These are phyloP conservation scores for Chlorella sp. DNA, from an alignment of 139 green algal genomes.

Conservation along the genomic window DNA sequence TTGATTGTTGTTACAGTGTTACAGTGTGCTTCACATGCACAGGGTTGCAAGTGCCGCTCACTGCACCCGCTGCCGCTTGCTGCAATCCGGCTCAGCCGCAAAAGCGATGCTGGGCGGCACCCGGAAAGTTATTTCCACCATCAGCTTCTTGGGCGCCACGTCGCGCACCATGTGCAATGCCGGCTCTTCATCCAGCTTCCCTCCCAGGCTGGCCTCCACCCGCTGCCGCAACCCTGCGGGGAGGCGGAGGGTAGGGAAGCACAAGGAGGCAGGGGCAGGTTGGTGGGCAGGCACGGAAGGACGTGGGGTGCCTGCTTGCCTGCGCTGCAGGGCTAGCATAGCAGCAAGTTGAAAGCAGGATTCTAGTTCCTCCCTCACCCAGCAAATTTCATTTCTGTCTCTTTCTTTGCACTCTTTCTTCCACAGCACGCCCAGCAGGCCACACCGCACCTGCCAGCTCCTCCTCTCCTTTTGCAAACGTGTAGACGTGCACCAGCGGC, in stretches of 20 bases:
- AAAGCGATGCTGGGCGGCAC: slow-evolving; percentile 23
- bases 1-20: neutral
- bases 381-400: too few species aligned
- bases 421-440: neutral
- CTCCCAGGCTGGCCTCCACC: slow-evolving; percentile 73
- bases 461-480: slow-evolving; percentile 81
- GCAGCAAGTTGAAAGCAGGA: neutral
- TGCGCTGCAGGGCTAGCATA: neutral
- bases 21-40: neutral
- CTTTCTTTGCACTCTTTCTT: too few species aligned
- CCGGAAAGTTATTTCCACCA: slow-evolving; percentile 90
- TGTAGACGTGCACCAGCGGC: slow-evolving; percentile 94
- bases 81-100: neutral
- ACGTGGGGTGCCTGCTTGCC: neutral
- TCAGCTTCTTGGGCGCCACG: slow-evolving; percentile 94
- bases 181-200: slow-evolving; percentile 52
- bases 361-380: too few species aligned
- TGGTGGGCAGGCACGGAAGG: neutral
- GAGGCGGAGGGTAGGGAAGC: neutral
- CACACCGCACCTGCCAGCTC: slow-evolving; percentile 65
- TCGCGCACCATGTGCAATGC: slow-evolving; percentile 81
- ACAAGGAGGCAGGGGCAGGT: neutral
- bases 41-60: neutral
- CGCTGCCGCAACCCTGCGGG: slow-evolving; percentile 64
- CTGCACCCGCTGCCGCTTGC: slow-evolving; percentile 18